Percentiles rank a stretch among this genome's conserved stretches.
Conservation (phyloP, 306 rosid species). For the Prunus mume region DNA sequence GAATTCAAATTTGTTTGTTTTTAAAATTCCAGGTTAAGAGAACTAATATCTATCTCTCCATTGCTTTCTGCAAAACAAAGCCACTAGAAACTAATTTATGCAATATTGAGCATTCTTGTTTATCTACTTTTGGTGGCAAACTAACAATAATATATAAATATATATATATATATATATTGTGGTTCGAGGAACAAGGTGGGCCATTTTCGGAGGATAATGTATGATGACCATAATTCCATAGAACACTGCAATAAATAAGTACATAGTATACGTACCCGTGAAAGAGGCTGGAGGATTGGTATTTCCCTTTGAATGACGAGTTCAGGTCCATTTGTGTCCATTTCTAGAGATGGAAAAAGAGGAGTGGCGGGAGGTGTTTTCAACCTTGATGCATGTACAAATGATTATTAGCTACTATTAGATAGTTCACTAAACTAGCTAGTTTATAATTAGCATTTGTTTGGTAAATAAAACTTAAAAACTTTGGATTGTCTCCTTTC, state of each 20-base stretch:
- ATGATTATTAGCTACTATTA: not conserved
- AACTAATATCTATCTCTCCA: no score
- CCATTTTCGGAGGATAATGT: rapidly evolving
- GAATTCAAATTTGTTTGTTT: no score
- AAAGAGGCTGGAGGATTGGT: conserved; percentile 42
- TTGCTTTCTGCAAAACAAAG: no score
- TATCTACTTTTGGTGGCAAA: no score
- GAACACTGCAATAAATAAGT: no score
- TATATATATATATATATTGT: no score
- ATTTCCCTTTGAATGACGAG: conserved; percentile 48
- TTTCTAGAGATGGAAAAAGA: conserved; percentile 81
- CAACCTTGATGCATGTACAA: conserved; percentile 40
- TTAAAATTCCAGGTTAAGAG: no score
- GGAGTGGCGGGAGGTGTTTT: conserved; percentile 97
- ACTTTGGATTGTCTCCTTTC: not conserved
- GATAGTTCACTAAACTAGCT: not conserved
- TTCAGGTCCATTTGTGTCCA: conserved; percentile 56
- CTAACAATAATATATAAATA: no score
- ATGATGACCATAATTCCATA: rapidly evolving
- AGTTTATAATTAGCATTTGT: not conserved
- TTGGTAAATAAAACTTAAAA: not conserved
- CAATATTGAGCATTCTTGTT: no score
- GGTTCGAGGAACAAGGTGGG: no score
- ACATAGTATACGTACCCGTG: conserved; percentile 39
- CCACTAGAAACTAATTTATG: no score